Evolutionary conservation across 2,329 filamentous ascomycete genomes (phyloP), one percentile per base, ranked within the genome.

Genomic region (Cladorrhinum sp.): DNA sequence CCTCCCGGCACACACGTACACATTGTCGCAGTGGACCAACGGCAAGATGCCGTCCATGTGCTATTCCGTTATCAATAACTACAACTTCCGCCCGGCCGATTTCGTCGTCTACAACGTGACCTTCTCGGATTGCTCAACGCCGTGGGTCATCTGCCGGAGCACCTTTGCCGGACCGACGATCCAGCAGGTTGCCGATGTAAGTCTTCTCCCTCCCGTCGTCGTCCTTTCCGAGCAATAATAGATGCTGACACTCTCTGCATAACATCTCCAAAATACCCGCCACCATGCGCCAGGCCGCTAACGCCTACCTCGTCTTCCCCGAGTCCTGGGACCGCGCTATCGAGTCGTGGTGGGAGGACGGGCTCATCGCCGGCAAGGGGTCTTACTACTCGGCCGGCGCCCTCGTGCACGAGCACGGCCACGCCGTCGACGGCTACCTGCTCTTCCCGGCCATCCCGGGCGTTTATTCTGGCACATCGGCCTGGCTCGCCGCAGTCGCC

Each of bases 91-190:
- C 10, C 9, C 50, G 8, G 16, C 27, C 38, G 67, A 65, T 22
- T 68, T 68, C 58, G 58, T 61, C 50, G 55, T 66, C 38, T 67
- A 66, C 63, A 67, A 65, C 63, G 59, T 64, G 24, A 64, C 62
- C 13, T 62, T 51, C 20, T 36, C 59, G 2, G 62, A 64, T 50
- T 61, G 59, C 53, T 10, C 20, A n/a, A n/a, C 20, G 22, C 62
- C 62, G 20, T 64, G 38, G 27, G 62, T 62, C 18, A 12, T 64
- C 3, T 61, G 59, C 57, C 24, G 25, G 2, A 48, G 60, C 57
- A 55, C 22, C 8, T 29, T 41, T 2, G 48, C 50, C 29, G 48
- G 23, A 18, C 57, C 45, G 51, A 55, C 27, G 38, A 32, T 55
- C 16, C 25, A 9, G 3, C 12, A 57, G 41, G 55, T 62, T n/a